Evolutionary conservation across 202 grass and related monocot species (phyloP).

Genomic region (Panicum virgatum): DNA sequence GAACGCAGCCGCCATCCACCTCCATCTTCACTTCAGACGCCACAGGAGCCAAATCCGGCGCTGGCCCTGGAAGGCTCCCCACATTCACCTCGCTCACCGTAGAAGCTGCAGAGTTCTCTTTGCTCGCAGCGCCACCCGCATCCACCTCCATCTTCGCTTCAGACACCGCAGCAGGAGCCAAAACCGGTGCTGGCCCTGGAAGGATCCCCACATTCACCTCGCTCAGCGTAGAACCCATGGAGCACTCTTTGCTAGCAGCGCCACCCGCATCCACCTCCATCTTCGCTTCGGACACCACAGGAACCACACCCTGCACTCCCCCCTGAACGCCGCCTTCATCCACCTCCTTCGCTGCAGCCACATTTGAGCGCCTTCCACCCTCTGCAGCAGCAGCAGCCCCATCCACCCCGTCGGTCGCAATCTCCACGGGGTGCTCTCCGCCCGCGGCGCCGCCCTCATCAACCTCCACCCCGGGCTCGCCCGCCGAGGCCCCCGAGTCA

Average conservation of each 20-base stretch:
- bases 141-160: not conserved
- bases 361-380: not conserved
- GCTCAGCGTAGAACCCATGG: not conserved
- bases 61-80: not conserved
- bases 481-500: not conserved
- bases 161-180: not conserved
- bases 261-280: no score
- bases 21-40: not conserved
- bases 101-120: not conserved
- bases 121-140: not conserved
- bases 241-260: not conserved
- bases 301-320: not conserved
- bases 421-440: not conserved
- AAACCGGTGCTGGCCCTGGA: not conserved
- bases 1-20: not conserved
- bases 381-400: not conserved
- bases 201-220: not conserved
- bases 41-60: not conserved
- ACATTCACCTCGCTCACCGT: not conserved
- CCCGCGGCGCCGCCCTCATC: not conserved
- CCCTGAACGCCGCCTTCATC: not conserved
- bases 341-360: not conserved
- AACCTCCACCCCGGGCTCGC: not conserved
- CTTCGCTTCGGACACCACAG: not conserved
- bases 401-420: not conserved